A percentile compares a stretch with the other conserved stretches of the same genome.
Conservation (phyloP, 2,329 filamentous ascomycete genomes). For the Xylaria arbuscula region DNA sequence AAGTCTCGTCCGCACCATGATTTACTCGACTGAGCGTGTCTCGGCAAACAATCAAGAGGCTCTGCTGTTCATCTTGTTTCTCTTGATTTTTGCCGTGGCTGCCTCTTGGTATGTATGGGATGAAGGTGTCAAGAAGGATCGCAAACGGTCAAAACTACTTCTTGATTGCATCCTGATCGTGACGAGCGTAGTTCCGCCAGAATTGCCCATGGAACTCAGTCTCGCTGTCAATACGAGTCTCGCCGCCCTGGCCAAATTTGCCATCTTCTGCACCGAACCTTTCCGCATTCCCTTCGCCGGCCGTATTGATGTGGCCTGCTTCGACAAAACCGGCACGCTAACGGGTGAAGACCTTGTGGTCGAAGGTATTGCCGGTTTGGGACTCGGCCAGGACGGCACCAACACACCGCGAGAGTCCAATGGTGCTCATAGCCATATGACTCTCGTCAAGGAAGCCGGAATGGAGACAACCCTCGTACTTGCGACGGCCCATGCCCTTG, state of each 20-base stretch:
- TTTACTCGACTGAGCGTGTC: slow-evolving; percentile 97
- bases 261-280: slow-evolving; percentile 98
- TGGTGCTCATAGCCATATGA: slow-evolving; percentile 84
- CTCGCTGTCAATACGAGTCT: slow-evolving; percentile 97
- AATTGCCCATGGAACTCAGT: slow-evolving; percentile 97
- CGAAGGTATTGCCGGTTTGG: slow-evolving; percentile 92
- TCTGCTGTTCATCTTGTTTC: slow-evolving; percentile 96
- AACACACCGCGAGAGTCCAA: slow-evolving; percentile 75
- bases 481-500: slow-evolving; percentile 92
- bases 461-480: slow-evolving; percentile 92
- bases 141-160: slow-evolving; percentile 96
- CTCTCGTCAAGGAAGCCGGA: slow-evolving; percentile 74
- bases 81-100: slow-evolving; percentile 94
- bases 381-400: slow-evolving; percentile 74
- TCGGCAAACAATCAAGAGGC: slow-evolving; percentile 98
- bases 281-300: slow-evolving; percentile 98
- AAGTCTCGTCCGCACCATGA: slow-evolving; percentile 98
- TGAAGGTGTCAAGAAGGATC: slow-evolving; percentile 92
- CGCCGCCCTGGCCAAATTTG: slow-evolving; percentile 91
- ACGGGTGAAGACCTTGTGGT: slow-evolving; percentile 97
- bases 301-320: slow-evolving; percentile 95
- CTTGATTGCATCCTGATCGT: slow-evolving; percentile 98
- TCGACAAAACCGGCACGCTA: slow-evolving; percentile 97
- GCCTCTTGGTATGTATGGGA: slow-evolving; percentile 99
- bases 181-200: slow-evolving; percentile 97